Evolutionary conservation across 148 eudicot genomes (phyloP), one percentile per base, ranked within the genome.

Genomic region (Silene latifolia): DNA sequence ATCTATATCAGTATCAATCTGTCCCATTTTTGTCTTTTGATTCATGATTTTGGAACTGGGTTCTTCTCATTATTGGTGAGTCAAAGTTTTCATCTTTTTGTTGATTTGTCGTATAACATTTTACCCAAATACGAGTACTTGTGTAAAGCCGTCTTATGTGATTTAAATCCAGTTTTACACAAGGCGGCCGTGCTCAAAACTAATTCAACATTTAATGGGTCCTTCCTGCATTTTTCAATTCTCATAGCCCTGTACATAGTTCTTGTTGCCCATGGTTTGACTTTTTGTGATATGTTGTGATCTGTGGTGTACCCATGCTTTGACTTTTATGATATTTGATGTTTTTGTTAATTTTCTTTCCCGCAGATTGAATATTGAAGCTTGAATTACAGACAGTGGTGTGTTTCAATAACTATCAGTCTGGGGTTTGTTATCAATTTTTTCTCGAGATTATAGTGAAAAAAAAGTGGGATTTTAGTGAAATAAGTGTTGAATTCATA

Each of bases 311-410:
- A 27, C 71, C 71, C 68, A 65, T 80, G 62, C 27, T 46, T 73
- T 78, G 25, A 70, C 11, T 78, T 82, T 48, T 21, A 67, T 69
- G 3, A 56, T 24, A 17, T 65, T 66, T 83, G 74, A 48, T 67
- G 11, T 60, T n/a, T 77, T 77, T 32, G 35, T 32, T 32, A 32
- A 32, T 32, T 32, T 32, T 32, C 5, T 72, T 3, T 46, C 46
- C 21, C 76, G 80, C 87, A 87, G 87, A 74, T 80, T 71, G 77
- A 63, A 73, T 71, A 60, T 62, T 72, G 79, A 76, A 67, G 74
- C 35, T 78, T 80, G 77, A 75, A 66, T 70, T 72, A 61, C 67
- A 39, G 74, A 61, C 67, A 39, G 74, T 62, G 76, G 76, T 57
- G 75, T 48, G 72, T 57, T 21, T 39, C n/a, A 59, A 64, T 27